These are phyloP conservation scores for Anacardium occidentale DNA, from an alignment of 345 rosid genomes.

Conservation along the genomic window DNA sequence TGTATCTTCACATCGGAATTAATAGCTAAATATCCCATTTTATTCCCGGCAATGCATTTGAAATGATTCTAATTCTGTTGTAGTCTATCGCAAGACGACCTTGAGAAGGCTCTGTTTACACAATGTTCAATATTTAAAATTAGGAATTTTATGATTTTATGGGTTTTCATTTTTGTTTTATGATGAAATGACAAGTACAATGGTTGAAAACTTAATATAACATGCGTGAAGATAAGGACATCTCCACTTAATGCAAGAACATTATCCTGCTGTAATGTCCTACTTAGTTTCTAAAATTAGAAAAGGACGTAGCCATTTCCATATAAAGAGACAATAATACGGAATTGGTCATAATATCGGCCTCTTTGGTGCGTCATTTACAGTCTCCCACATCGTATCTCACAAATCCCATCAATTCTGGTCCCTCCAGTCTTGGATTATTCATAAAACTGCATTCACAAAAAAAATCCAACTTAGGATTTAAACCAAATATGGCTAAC, in stretches of 20 bases:
- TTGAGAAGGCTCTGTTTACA: not conserved
- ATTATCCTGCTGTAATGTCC: not conserved
- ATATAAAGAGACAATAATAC: slow-evolving; percentile 27
- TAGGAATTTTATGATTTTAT: not conserved
- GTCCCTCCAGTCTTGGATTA: slow-evolving; percentile 68
- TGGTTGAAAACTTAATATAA: not conserved
- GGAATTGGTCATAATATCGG: not conserved
- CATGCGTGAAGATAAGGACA: slow-evolving; percentile 7
- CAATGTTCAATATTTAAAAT: not conserved
- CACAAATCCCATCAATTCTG: slow-evolving; percentile 76
- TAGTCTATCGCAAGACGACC: not conserved
- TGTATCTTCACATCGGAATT: slow-evolving; percentile 21
- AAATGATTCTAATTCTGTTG: not conserved
- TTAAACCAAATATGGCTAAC: not conserved
- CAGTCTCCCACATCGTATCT: slow-evolving; percentile 58
- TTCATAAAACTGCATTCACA: slow-evolving; percentile 44
- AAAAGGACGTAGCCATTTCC: slow-evolving; percentile 2
- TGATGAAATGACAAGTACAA: not conserved
- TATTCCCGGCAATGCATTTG: not conserved
- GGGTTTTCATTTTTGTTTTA: no score
- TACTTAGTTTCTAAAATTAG: not conserved
- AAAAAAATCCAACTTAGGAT: not conserved
- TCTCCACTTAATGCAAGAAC: slow-evolving; percentile 1
- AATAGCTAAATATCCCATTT: slow-evolving; percentile 5
- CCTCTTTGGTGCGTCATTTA: slow-evolving; percentile 19